Conservation (phyloP, 1,139 yeast genomes). For the Taphrina pruni region DNA sequence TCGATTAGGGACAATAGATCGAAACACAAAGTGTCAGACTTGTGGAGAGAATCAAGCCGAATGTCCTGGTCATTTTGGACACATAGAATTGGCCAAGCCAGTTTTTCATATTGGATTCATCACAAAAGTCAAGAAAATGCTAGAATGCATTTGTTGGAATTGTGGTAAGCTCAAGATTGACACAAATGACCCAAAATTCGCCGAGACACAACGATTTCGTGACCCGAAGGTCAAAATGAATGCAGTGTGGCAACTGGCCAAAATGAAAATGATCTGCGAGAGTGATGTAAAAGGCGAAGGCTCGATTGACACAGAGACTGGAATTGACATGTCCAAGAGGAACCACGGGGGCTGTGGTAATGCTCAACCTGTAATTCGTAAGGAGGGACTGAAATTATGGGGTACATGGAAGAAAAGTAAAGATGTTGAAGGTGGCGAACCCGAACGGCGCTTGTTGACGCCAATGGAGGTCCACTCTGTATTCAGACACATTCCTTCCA, state of each 20-base stretch:
- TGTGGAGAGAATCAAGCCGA: conserved; percentile 99
- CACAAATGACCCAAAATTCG: conserved; percentile 78
- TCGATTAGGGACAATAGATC: conserved; percentile 93
- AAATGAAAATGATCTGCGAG: conserved; percentile 93
- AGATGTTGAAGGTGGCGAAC: conserved; percentile 76
- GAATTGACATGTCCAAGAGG: conserved; percentile 49
- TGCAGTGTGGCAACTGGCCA: conserved; percentile 93
- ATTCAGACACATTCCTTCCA: conserved; percentile 85
- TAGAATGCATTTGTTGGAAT: conserved; percentile 97
- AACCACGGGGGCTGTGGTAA: conserved; percentile 99
- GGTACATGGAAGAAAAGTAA: conserved; percentile 97
- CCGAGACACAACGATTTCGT: conserved; percentile 83
- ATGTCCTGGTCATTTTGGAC: conserved; percentile 99
- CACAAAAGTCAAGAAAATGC: conserved; percentile 82
- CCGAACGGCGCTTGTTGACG: conserved; percentile 86
- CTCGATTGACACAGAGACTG: conserved; percentile 57
- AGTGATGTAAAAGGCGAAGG: conserved; percentile 72
- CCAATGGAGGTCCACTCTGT: conserved; percentile 90
- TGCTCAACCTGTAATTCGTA: conserved; percentile 91
- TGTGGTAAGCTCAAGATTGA: conserved; percentile 93
- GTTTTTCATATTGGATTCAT: conserved; percentile 86
- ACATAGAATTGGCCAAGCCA: conserved; percentile 96
- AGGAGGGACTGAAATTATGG: conserved; percentile 93
- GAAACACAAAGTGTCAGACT: conserved; percentile 97
- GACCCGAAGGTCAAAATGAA: conserved; percentile 96